Base-by-base conservation (phyloP, 148 eudicot genomes). In the Simmondsia chinensis region DNA sequence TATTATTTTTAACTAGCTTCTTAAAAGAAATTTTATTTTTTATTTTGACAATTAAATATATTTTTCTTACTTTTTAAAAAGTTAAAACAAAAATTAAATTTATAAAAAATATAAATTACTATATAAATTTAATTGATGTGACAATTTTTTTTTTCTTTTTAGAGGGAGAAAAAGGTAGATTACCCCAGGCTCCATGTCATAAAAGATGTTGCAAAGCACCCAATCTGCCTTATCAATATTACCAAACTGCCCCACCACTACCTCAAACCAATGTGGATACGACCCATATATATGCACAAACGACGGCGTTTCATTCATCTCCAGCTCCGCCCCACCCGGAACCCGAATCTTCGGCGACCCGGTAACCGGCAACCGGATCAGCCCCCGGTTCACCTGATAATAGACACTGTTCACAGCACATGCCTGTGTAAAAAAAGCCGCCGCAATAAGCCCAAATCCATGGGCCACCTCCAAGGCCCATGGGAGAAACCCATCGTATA, bases 381-480 rank as follows among this genome's bases (percentile, higher is more conserved):
- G 48, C 35, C 87, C 87, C 20, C 58, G 29, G 10, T 79, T 49
- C 1, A 65, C 74, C 46, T 63, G 69, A 22, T 79, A 79, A 39
- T 74, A 79, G 2, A 79, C 46, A 27, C 60, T 59, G 23, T 72
- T 72, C 3, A 79, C 87, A n/a, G 63, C 59, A 57, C 87, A 74
- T 4, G 81, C 16, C 16, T 79, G 87, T 11, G 81, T 74, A 29
- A 79, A 71, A 11, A 74, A 79, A 13, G 44, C 21, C 54, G 58
- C 78, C 24, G 62, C 62, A 56, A 44, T 5, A 9, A 79, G 56
- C 29, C 69, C 73, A 56, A 48, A 63, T 11, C 52, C 18, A 10
- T 61, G 59, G 7, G 71, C 76, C 24, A 72, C 76, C 35, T 69
- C 79, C 45, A 79, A 54, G 29, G 63, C 76, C 87, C 87, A 79